Conservation (phyloP, 768 basidiomycete species). For the Termitomyces sp. region DNA sequence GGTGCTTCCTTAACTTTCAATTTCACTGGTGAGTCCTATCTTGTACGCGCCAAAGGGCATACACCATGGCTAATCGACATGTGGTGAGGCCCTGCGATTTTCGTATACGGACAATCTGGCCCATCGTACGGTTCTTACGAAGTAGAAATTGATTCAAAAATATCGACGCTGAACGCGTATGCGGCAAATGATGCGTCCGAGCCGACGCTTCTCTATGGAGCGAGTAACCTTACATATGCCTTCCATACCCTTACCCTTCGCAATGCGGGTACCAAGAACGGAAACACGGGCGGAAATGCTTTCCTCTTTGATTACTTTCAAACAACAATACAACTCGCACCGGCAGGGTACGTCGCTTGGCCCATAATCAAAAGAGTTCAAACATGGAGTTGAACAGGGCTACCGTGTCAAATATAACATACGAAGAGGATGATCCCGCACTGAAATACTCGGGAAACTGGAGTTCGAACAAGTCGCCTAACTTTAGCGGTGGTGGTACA, state of each 20-base stretch:
- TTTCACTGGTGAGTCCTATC: conserved; percentile 31
- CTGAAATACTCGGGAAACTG: conserved; percentile 35
- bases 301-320: conserved; percentile 38
- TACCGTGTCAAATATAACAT: conserved; percentile 32
- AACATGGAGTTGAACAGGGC: conserved; percentile 22
- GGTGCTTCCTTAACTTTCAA: conserved; percentile 33
- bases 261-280: conserved; percentile 32
- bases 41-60: not conserved
- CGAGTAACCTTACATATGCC: conserved; percentile 30
- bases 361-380: not conserved
- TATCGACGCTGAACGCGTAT: conserved; percentile 26
- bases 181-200: conserved; percentile 23
- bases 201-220: conserved; percentile 27
- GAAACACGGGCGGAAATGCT: conserved; percentile 29
- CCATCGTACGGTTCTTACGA: conserved; percentile 37
- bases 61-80: not conserved
- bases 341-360: conserved; percentile 28
- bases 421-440: conserved; percentile 32
- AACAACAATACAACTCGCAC: conserved; percentile 37
- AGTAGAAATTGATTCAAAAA: conserved; percentile 29
- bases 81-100: conserved; percentile 33
- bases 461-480: conserved; percentile 35
- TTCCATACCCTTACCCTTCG: conserved; percentile 31
- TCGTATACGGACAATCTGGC: conserved; percentile 35
- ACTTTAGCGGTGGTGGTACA: conserved; percentile 39